A percentile compares a stretch with the other conserved stretches of the same genome.
Evolutionary conservation across 306 rosid genomes (phyloP).

Genomic region (Astragalus glycyphyllos): DNA sequence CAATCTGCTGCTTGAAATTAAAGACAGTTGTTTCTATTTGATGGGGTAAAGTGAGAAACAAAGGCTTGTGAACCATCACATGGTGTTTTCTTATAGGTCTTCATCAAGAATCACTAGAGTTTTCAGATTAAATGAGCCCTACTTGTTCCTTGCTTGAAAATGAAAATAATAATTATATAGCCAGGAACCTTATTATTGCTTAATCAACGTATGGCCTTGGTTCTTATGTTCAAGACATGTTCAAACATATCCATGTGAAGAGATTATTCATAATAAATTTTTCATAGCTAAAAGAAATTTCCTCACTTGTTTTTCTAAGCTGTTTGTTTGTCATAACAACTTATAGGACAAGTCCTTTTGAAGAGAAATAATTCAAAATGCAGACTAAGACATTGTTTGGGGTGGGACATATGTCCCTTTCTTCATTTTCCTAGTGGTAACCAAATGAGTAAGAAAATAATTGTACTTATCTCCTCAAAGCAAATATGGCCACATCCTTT

Average conservation of each 20-base stretch:
- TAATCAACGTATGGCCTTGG: background rate
- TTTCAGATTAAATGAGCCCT: background rate
- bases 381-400: no score
- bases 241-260: no score
- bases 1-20: background rate
- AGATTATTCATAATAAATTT: background rate
- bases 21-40: no score
- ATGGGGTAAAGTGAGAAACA: background rate
- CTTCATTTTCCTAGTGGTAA: no score
- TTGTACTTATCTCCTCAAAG: no score
- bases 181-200: constrained; percentile 19
- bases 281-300: background rate
- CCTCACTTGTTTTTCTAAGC: background rate
- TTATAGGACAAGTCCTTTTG: background rate
- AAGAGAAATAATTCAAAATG: background rate
- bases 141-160: background rate
- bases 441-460: no score
- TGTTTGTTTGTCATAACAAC: background rate
- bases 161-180: background rate
- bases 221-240: background rate
- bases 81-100: constrained; percentile 39
- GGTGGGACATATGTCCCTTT: no score
- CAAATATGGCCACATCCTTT: no score
- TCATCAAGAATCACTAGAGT: no score
- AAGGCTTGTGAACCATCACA: constrained; percentile 39